phyloP scores from a whole-genome alignment of 2,329 filamentous ascomycete genomes.

The Claviceps monticola region DNA sequence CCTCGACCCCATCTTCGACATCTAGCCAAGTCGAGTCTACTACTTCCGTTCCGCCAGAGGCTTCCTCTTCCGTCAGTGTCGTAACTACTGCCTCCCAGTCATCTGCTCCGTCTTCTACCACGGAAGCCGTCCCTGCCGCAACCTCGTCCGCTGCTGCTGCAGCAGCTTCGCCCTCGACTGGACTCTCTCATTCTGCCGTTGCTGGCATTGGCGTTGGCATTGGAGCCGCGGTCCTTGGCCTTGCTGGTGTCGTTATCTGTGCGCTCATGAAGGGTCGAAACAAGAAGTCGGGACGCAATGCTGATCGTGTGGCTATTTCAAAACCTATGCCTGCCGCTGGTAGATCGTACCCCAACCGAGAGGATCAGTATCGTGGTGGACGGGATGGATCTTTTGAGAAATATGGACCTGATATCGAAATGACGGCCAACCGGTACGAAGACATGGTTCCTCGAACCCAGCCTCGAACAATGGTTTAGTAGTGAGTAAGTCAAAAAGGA shows the following conservation, averaged over 20 bases:
- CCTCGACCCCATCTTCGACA: slow-evolving; percentile 2
- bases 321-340: slow-evolving; percentile 35
- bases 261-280: slow-evolving; percentile 21
- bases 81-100: slow-evolving; percentile 4
- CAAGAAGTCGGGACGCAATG: slow-evolving; percentile 6
- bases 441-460: slow-evolving; percentile 40
- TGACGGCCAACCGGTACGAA: slow-evolving; percentile 40
- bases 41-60: background rate
- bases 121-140: slow-evolving; percentile 4
- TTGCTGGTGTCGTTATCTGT: slow-evolving; percentile 25
- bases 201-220: slow-evolving; percentile 36
- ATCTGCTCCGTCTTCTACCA: slow-evolving; percentile 3
- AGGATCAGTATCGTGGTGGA: slow-evolving; percentile 11
- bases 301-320: slow-evolving; percentile 29
- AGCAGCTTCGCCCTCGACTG: slow-evolving; percentile 8
- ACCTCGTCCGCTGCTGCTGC: slow-evolving; percentile 5
- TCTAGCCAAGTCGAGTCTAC: background rate
- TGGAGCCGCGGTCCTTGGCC: slow-evolving; percentile 26
- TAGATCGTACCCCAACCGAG: slow-evolving; percentile 21
- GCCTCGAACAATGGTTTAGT: slow-evolving; percentile 30
- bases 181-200: slow-evolving; percentile 29
- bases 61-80: background rate
- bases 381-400: slow-evolving; percentile 20
- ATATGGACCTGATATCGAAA: slow-evolving; percentile 31
- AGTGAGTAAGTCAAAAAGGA: background rate